These are phyloP conservation scores for Senecio squalidus DNA, from an alignment of 140 eudicot genomes.

Conservation along the genomic window DNA sequence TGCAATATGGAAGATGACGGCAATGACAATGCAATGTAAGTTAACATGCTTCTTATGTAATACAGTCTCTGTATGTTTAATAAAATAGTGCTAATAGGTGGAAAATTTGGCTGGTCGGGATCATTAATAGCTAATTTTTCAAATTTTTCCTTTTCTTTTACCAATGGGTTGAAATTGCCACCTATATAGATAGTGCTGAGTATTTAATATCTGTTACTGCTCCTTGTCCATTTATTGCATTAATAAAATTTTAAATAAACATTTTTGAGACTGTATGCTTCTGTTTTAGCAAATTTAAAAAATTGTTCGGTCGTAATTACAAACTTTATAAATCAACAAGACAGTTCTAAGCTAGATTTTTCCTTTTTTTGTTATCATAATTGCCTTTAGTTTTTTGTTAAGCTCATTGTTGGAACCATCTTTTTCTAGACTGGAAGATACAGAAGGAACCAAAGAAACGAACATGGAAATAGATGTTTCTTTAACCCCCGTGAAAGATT, in stretches of 20 bases:
- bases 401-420: slow-evolving; percentile 1
- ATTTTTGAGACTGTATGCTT: too few species aligned
- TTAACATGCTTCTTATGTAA: background rate
- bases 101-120: background rate
- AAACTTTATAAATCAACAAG: too few species aligned
- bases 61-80: background rate
- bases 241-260: too few species aligned
- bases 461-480: slow-evolving; percentile 27
- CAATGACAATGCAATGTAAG: slow-evolving; percentile 48
- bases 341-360: background rate
- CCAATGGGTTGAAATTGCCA: too few species aligned
- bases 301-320: too few species aligned
- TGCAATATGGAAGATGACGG: slow-evolving; percentile 25
- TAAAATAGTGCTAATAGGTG: background rate
- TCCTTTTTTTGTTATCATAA: background rate
- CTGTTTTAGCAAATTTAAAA: too few species aligned
- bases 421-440: slow-evolving; percentile 30
- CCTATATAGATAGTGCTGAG: background rate
- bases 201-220: background rate
- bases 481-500: slow-evolving; percentile 26
- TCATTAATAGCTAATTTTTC: too few species aligned
- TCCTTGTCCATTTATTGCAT: too few species aligned
- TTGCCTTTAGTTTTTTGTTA: slow-evolving; percentile 1
- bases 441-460: slow-evolving; percentile 28
- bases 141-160: too few species aligned